These are phyloP conservation scores for Blyttiomyces sp. DNA, from an alignment of 371 early-diverging fungal genomes.

Conservation along the genomic window DNA sequence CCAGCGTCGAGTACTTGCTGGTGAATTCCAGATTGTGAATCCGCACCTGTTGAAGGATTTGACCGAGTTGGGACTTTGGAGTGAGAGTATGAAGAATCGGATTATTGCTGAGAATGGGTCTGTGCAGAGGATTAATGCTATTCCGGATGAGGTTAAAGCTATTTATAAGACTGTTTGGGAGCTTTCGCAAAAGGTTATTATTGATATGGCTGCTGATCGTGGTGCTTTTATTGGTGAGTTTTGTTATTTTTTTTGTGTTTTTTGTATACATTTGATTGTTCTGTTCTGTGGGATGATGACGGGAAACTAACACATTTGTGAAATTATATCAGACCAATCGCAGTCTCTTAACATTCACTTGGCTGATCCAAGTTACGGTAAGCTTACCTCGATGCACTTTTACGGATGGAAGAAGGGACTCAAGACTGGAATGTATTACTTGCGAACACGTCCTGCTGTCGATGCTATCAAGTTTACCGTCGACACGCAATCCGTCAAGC, in stretches of 20 bases:
- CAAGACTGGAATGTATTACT: slow-evolving; percentile 99
- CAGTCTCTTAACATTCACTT: slow-evolving; percentile 98
- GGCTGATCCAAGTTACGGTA: slow-evolving; percentile 86
- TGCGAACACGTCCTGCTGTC: slow-evolving; percentile 95
- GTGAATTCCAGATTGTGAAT: slow-evolving; percentile 99
- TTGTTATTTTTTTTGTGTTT: neutral
- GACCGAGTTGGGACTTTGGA: slow-evolving; percentile 92
- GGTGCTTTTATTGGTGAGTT: slow-evolving; percentile 84
- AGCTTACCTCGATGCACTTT: slow-evolving; percentile 98
- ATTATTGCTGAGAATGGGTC: slow-evolving; percentile 97
- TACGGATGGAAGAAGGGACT: slow-evolving; percentile 98
- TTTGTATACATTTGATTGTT: neutral
- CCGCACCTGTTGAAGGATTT: slow-evolving; percentile 94
- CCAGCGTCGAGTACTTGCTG: slow-evolving; percentile 96
- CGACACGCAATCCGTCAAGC: slow-evolving; percentile 43
- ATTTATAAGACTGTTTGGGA: slow-evolving; percentile 99
- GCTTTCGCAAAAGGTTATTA: slow-evolving; percentile 65
- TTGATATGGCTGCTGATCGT: slow-evolving; percentile 82
- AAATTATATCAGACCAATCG: slow-evolving; percentile 75
- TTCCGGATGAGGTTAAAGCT: slow-evolving; percentile 91
- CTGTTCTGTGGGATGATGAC: neutral
- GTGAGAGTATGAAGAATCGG: slow-evolving; percentile 92
- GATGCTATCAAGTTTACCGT: slow-evolving; percentile 97
- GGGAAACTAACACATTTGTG: neutral
- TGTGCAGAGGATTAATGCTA: slow-evolving; percentile 77